Base-by-base conservation (phyloP, 305 asterid genomes). In the Solanum hybrid region DNA sequence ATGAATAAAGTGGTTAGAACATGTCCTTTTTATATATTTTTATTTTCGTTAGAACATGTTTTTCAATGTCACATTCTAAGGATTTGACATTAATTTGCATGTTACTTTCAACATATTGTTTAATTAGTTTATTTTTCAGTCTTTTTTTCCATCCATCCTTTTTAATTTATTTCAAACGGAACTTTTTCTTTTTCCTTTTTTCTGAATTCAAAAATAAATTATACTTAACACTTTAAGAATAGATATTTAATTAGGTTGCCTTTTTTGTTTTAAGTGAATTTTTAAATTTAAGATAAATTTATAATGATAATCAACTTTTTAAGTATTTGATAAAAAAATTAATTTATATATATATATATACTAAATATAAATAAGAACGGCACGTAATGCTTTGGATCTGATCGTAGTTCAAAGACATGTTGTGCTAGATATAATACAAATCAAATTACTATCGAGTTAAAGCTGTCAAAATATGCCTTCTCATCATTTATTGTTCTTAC, bases 1-100 rank as follows among this genome's bases (percentile, higher is more conserved):
- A 22, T 84, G 42, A 31, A 56, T 22, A 56, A 51, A 56, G 88
- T 85, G 88, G 88, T 56, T 85, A 85, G 88, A 85, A 85, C 88
- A 51, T 85, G 88, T 32, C 31, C 2, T 17, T 8, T 82, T 42
- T 27, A 27, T 26, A 27, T 15, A 42, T 29, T 27, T 38, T 15
- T 80, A 78, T 45, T 45, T 82, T 45, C 0, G 73, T 27, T 82
- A 15, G 40, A 45, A 82, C 40, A 10, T 10, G 37, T 42, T 85
- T 84, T 85, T 27, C 13, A 29, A 60, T 84, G 12, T 85, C n/a
- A 56, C 75, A 51, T 29, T 31, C 45, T 85, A 27, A 24, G 42
- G 6, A 22, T 85, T 85, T 85, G 76, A 85, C 88, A 56, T 56
- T 51, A 81, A 29, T 34, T 82, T 45, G 73, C 87, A 82, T 45